Conservation (phyloP, 2,329 filamentous ascomycete genomes). For the Apiospora hydei region DNA sequence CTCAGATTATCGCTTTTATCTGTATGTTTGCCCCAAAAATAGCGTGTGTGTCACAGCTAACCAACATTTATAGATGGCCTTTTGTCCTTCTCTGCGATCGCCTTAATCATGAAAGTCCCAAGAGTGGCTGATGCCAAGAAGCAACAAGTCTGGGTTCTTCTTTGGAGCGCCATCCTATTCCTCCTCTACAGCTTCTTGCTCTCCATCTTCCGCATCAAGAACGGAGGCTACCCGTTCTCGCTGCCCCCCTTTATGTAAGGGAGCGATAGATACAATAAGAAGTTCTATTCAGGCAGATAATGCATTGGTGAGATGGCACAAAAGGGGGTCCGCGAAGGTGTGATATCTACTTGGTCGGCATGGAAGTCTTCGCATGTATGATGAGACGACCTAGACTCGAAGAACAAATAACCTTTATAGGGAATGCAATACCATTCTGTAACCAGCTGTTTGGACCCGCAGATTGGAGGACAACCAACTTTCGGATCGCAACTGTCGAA, state of each 20-base stretch:
- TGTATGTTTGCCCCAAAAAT: slow-evolving; percentile 68
- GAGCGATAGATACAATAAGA: not conserved
- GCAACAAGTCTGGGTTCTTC: slow-evolving; percentile 82
- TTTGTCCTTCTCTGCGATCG: slow-evolving; percentile 88
- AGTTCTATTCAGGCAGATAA: not conserved
- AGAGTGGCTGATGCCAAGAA: slow-evolving; percentile 78
- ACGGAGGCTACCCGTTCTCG: slow-evolving; percentile 91
- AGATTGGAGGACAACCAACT: not conserved
- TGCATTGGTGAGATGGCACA: slow-evolving; percentile 10
- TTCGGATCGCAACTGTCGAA: not conserved
- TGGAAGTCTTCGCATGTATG: not conserved
- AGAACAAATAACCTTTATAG: slow-evolving; percentile 3
- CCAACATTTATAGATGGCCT: slow-evolving; percentile 60
- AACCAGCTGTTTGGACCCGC: not conserved
- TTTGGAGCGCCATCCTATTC: slow-evolving; percentile 80
- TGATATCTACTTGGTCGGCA: slow-evolving; percentile 1
- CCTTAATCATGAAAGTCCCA: slow-evolving; percentile 92
- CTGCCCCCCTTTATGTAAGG: slow-evolving; percentile 82
- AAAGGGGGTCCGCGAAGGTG: not conserved
- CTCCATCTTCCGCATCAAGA: slow-evolving; percentile 94
- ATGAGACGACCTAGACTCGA: slow-evolving; percentile 14
- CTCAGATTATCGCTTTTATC: slow-evolving; percentile 90
- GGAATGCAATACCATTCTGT: not conserved
- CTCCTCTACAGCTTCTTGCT: slow-evolving; percentile 92
- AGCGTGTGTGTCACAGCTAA: not conserved